Evolutionary conservation across 2,329 filamentous ascomycete species (phyloP), one percentile per base, ranked within the genome.

Genomic region (Sclerotinia trifoliorum): DNA sequence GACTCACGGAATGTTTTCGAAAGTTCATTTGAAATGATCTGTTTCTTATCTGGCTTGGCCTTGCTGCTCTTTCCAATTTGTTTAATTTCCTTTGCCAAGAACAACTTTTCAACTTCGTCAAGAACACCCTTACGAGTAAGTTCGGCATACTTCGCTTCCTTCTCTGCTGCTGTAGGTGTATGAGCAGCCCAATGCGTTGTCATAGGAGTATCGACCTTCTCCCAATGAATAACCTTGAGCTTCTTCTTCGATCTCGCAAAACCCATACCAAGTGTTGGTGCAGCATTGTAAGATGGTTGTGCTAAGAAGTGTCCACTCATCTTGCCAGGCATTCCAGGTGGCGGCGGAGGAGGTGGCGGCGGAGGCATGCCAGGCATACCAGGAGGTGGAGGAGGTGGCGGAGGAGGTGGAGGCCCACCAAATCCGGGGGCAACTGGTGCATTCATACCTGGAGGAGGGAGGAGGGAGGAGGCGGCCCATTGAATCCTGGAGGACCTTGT

Each of bases 141-240:
- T 76, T 98, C 95, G 51, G 90, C 88, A 77, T 98, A 98, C 79
- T 97, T 97, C 80, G 97, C 92, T 81, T 99, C 95, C 77, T 94
- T 92, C 70, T 91, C 91, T 78, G 96, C 90, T 5, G 89, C 87
- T n/a, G 92, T 96, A 6, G 92, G 90, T 42, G 91, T 87, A 78
- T 96, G 93, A 10, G 88, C 85, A 46, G 93, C 94, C 94, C 94
- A 98, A 74, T 97, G 92, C 66, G 94, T 97, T 63, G 93, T 91
- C 78, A 95, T 88, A 29, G 93, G 92, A 65, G 91, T 87, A 80
- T 99, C 95, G 66, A 99, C 93, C 83, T 98, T 98, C 81, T 99
- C 95, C 94, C 95, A 98, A 82, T 99, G 95, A 74, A 99, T 85
- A 69, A 94, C 94, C 87, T 99, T 99, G 80, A 99, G 92, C 84